phyloP scores from a whole-genome alignment of 306 rosid genomes.

The Begonia loranthoides region DNA sequence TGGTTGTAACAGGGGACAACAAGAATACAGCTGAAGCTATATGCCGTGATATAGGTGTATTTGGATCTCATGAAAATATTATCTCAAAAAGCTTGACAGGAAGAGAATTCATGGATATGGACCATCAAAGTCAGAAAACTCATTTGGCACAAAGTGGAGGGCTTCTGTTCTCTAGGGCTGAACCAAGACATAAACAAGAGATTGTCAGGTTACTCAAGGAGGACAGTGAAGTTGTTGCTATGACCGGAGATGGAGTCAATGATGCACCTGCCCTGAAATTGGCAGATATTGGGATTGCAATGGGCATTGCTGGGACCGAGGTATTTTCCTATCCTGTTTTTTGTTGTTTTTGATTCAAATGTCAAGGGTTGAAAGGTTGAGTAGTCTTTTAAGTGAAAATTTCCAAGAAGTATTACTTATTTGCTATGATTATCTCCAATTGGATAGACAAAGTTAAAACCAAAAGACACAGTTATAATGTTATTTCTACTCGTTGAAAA shows the following conservation, averaged over 20 bases:
- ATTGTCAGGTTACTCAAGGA: conserved; percentile 49
- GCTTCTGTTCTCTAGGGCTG: conserved; percentile 94
- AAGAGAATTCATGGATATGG: conserved; percentile 59
- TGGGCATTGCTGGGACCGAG: conserved; percentile 98
- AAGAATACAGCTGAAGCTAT: conserved; percentile 92
- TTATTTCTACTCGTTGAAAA: too few species aligned
- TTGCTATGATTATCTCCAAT: too few species aligned
- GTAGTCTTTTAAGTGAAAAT: too few species aligned
- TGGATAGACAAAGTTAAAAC: too few species aligned
- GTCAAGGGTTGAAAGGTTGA: background rate
- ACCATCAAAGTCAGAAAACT: conserved; percentile 32
- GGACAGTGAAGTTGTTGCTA: conserved; percentile 55
- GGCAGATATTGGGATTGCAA: conserved; percentile 95
- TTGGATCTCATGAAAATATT: conserved; percentile 44
- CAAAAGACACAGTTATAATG: too few species aligned
- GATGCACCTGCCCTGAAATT: conserved; percentile 97
- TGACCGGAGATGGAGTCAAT: conserved; percentile 51
- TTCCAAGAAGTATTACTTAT: too few species aligned
- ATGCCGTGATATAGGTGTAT: conserved; percentile 87
- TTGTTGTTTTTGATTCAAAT: background rate
- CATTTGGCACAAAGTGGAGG: conserved; percentile 58
- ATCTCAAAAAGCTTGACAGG: conserved; percentile 66
- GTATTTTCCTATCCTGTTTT: conserved; percentile 19
- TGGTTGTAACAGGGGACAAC: conserved; percentile 92
- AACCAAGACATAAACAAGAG: conserved; percentile 49